phyloP scores from a whole-genome alignment of 768 basidiomycete species.

The Tricholoma sp. region DNA sequence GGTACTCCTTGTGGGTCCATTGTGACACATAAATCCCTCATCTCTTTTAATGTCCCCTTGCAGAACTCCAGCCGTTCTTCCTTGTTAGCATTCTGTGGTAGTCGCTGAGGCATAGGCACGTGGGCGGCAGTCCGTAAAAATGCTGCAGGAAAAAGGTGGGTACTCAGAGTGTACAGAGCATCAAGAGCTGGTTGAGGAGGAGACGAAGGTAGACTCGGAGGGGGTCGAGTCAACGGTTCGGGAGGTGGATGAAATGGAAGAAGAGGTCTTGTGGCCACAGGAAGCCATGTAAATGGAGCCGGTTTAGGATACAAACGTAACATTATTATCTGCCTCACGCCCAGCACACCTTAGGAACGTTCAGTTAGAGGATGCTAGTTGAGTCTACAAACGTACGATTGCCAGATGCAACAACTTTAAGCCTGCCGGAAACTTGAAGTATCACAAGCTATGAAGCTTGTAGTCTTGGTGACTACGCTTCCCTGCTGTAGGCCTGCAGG shows the following conservation, averaged over 20 bases:
- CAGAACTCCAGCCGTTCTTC: constrained; percentile 26
- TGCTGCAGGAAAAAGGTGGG: constrained; percentile 53
- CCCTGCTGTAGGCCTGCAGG: too few species aligned
- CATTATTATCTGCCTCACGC: too few species aligned
- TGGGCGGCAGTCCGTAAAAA: constrained; percentile 41
- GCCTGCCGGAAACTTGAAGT: too few species aligned
- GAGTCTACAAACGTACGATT: too few species aligned
- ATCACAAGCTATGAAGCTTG: too few species aligned
- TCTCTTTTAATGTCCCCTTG: constrained; percentile 15
- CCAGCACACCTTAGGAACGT: too few species aligned
- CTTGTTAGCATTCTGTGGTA: constrained; percentile 27
- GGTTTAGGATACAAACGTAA: constrained; percentile 18
- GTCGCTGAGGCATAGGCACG: constrained; percentile 30
- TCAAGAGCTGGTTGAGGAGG: constrained; percentile 28
- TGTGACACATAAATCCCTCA: constrained; percentile 26
- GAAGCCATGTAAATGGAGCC: constrained; percentile 22
- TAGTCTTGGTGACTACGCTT: too few species aligned
- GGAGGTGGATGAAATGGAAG: constrained; percentile 33
- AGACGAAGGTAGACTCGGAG: constrained; percentile 29
- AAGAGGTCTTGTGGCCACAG: constrained; percentile 19
- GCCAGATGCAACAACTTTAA: too few species aligned
- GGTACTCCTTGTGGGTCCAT: constrained; percentile 34
- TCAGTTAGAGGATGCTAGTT: too few species aligned
- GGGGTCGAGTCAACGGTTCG: constrained; percentile 26
- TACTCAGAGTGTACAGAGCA: constrained; percentile 38